Evolutionary conservation across 495 filamentous ascomycete genomes (phyloP).

Genomic region (Penicillium arizonense): DNA sequence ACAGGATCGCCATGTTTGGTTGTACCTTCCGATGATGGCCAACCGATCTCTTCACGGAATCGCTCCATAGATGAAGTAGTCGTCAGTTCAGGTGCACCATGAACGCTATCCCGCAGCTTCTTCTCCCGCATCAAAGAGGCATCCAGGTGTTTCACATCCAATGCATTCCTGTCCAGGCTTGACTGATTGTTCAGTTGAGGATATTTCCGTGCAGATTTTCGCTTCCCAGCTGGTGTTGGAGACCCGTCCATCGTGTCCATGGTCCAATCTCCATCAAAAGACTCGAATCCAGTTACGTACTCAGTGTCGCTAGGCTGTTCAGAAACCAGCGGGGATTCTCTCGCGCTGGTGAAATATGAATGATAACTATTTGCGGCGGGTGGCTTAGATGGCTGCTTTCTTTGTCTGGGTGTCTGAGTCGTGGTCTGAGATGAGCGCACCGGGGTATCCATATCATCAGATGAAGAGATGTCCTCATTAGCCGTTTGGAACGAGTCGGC

Average conservation of each 20-base stretch:
- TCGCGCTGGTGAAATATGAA: conserved; percentile 10
- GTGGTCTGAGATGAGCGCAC: conserved; percentile 35
- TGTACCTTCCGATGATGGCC: conserved; percentile 34
- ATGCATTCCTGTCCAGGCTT: conserved; percentile 4
- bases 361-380: conserved; percentile 10
- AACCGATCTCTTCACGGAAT: conserved; percentile 41
- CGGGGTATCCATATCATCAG: conserved; percentile 58
- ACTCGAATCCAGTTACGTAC: conserved; percentile 25
- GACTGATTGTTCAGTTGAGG: not conserved
- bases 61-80: conserved; percentile 35
- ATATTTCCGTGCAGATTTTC: conserved; percentile 6
- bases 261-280: conserved; percentile 27
- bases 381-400: conserved; percentile 10
- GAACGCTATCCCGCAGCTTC: conserved; percentile 34
- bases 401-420: conserved; percentile 32
- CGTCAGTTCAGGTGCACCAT: conserved; percentile 22
- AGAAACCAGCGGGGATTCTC: conserved; percentile 11
- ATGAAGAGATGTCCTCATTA: conserved; percentile 60
- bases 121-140: conserved; percentile 30
- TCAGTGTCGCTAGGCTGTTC: conserved; percentile 18
- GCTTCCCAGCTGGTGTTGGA: conserved; percentile 19
- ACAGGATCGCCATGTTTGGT: conserved; percentile 31
- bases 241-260: conserved; percentile 11
- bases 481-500: conserved; percentile 75
- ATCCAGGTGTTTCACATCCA: conserved; percentile 22